phyloP scores from a whole-genome alignment of 768 basidiomycete genomes.

The Kwoniella dejecticola region DNA sequence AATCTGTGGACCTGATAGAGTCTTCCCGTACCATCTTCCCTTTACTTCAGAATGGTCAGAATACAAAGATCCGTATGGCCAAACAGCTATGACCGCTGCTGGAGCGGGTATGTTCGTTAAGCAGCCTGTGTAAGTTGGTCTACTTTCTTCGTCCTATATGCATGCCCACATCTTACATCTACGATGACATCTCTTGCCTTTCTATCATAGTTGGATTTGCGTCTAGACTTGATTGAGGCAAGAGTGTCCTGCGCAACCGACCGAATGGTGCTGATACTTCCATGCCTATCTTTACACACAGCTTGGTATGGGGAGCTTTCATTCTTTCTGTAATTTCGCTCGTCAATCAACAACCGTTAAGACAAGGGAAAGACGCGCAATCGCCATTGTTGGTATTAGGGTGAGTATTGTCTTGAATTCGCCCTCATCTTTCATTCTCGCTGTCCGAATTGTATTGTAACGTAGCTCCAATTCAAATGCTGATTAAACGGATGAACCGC shows the following conservation, averaged over 20 bases:
- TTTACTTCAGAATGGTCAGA: conserved; percentile 40
- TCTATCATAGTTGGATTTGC: too few relatives aligned
- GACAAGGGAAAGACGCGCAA: conserved; percentile 35
- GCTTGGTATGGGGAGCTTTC: conserved; percentile 41
- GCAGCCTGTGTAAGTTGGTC: conserved; percentile 42
- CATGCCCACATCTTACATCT: too few relatives aligned
- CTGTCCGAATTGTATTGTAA: too few relatives aligned
- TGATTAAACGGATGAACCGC: not conserved
- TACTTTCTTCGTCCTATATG: not conserved
- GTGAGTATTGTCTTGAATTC: conserved; percentile 21
- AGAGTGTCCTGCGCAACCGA: too few relatives aligned
- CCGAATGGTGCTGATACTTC: conserved; percentile 15
- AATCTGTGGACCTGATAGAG: conserved; percentile 13
- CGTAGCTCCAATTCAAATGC: not conserved
- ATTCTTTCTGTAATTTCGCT: conserved; percentile 34
- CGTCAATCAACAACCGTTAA: conserved; percentile 38
- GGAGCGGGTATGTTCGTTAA: conserved; percentile 51
- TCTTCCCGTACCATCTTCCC: conserved; percentile 42
- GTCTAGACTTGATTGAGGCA: too few relatives aligned
- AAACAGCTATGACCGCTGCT: conserved; percentile 42
- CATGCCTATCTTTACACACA: conserved; percentile 3
- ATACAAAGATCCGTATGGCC: conserved; percentile 35
- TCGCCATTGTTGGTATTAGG: conserved; percentile 39
- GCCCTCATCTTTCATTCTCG: too few relatives aligned
- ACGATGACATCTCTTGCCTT: too few relatives aligned